Conservation (phyloP, 306 rosid genomes). For the Astragalus membranaceus region DNA sequence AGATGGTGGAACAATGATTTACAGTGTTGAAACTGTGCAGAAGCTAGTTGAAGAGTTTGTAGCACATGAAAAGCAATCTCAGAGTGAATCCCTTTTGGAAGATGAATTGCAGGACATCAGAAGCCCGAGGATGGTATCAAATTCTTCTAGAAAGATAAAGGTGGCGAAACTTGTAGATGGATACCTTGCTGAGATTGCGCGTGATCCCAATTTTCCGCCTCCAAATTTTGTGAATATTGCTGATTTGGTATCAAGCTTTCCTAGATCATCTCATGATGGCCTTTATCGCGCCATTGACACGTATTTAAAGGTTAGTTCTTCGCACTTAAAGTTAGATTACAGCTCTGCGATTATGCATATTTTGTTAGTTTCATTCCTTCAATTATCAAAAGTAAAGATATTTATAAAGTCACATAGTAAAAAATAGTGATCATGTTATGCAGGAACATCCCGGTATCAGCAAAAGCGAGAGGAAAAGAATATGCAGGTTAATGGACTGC, state of each 20-base stretch:
- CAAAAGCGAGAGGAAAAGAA: constrained; percentile 78
- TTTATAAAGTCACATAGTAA: too few relatives aligned
- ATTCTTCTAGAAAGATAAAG: constrained; percentile 46
- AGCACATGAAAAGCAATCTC: constrained; percentile 32
- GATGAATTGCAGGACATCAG: constrained; percentile 59
- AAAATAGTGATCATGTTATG: neutral
- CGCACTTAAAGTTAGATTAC: neutral
- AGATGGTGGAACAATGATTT: constrained; percentile 31
- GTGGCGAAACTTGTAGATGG: constrained; percentile 86
- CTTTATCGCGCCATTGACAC: constrained; percentile 86
- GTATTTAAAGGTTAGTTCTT: constrained; percentile 63
- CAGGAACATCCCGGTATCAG: constrained; percentile 91
- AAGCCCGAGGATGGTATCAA: constrained; percentile 51
- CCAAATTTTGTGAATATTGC: constrained; percentile 56
- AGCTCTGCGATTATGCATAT: neutral
- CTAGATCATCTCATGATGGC: constrained; percentile 75
- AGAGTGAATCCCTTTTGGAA: constrained; percentile 40
- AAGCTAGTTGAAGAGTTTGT: constrained; percentile 71
- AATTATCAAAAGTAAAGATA: neutral
- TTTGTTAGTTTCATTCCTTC: neutral
- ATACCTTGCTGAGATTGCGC: constrained; percentile 73
- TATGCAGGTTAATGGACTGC: constrained; percentile 91
- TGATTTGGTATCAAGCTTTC: constrained; percentile 59
- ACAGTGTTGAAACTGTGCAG: constrained; percentile 63
- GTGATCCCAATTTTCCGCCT: constrained; percentile 58